phyloP scores from a whole-genome alignment of 108 stramenopile species.

The Phaeodactylum tricornutum region DNA sequence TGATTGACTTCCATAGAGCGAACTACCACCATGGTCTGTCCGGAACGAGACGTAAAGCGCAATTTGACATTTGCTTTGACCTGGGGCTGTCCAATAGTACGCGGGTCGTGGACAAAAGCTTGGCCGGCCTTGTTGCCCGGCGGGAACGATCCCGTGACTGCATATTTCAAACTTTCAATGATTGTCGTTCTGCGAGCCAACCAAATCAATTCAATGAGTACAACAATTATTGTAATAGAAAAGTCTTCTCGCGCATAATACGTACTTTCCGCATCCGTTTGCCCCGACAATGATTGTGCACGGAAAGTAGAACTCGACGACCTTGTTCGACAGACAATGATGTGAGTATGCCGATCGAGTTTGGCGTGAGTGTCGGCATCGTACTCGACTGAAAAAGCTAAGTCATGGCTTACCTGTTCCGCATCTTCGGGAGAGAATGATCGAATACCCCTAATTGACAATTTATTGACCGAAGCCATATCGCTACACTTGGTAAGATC shows the following conservation, averaged over 20 bases:
- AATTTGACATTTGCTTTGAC: constrained; percentile 86
- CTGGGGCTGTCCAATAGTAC: constrained; percentile 35
- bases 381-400: background rate
- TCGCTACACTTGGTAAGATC: too few relatives aligned
- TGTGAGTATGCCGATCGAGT: background rate
- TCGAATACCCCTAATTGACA: constrained; percentile 93
- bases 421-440: constrained; percentile 94
- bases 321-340: constrained; percentile 12
- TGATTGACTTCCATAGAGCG: constrained; percentile 89
- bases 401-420: constrained; percentile 49
- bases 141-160: constrained; percentile 88
- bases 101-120: constrained; percentile 91
- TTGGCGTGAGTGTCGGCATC: background rate
- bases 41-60: constrained; percentile 63
- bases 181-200: constrained; percentile 96
- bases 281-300: constrained; percentile 97
- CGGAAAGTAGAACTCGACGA: constrained; percentile 93
- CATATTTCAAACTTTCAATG: constrained; percentile 97
- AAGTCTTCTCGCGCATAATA: constrained; percentile 2
- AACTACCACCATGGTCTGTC: constrained; percentile 77
- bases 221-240: too few relatives aligned
- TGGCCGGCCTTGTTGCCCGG: constrained; percentile 88
- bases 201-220: too few relatives aligned
- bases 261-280: constrained; percentile 64
- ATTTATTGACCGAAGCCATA: constrained; percentile 95